These are phyloP conservation scores for Heterotrichella gracilis DNA, from an alignment of 352 stramenopile genomes.

Conservation along the genomic window DNA sequence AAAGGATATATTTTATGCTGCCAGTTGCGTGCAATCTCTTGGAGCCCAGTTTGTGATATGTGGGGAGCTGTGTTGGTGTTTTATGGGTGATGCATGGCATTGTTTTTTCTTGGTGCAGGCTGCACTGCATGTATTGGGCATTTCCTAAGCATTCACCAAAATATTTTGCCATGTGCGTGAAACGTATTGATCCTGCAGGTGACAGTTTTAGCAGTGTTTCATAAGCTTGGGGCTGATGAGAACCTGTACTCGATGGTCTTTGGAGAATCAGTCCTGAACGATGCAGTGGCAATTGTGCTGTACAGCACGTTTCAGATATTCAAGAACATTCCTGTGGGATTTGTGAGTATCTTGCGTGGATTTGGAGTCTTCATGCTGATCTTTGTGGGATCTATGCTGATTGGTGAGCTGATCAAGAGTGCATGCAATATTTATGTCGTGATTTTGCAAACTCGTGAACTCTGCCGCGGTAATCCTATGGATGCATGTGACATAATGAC, in stretches of 20 bases:
- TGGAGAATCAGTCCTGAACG: constrained; percentile 51
- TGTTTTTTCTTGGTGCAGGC: no score
- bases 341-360: constrained; percentile 33
- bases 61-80: no score
- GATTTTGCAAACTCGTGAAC: constrained; percentile 40
- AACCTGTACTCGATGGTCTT: constrained; percentile 22
- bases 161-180: background rate
- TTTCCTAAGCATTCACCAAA: background rate
- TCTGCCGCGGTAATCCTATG: background rate
- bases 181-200: no score
- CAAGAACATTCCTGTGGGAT: constrained; percentile 23
- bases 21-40: no score
- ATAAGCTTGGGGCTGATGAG: constrained; percentile 16
- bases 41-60: no score
- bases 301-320: constrained; percentile 52
- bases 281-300: constrained; percentile 49
- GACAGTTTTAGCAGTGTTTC: constrained; percentile 18
- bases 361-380: constrained; percentile 42
- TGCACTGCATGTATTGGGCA: background rate
- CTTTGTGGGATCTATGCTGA: constrained; percentile 32
- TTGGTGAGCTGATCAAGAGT: constrained; percentile 40
- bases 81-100: no score
- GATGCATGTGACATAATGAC: background rate
- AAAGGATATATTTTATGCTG: no score
- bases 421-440: constrained; percentile 34